These are phyloP conservation scores for Candida railenensis DNA, from an alignment of 805 yeast genomes.

Conservation along the genomic window DNA sequence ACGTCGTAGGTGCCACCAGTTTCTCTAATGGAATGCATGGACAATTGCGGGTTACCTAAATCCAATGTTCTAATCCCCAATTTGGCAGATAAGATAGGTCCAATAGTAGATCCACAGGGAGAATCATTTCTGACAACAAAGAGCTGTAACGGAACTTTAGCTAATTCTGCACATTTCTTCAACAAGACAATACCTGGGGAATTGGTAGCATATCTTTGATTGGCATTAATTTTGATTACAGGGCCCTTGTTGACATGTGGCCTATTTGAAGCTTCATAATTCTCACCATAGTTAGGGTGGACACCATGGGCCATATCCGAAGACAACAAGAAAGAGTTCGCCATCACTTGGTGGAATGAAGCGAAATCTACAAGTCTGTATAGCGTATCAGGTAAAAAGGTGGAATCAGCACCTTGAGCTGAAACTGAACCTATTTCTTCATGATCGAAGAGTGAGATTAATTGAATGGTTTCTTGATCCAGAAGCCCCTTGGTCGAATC, in stretches of 20 bases:
- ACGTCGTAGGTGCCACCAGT: slow-evolving; percentile 83
- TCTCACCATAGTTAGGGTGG: slow-evolving; percentile 83
- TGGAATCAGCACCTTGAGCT: slow-evolving; percentile 96
- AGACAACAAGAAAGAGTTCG: slow-evolving; percentile 83
- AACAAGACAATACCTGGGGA: slow-evolving; percentile 82
- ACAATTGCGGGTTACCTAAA: slow-evolving; percentile 85
- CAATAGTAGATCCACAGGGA: slow-evolving; percentile 95
- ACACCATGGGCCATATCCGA: slow-evolving; percentile 98
- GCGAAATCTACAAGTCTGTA: slow-evolving; percentile 49
- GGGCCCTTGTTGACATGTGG: slow-evolving; percentile 89
- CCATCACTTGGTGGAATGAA: slow-evolving; percentile 52
- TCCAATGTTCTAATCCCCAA: slow-evolving; percentile 87
- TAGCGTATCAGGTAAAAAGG: slow-evolving; percentile 78
- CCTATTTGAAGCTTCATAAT: slow-evolving; percentile 74
- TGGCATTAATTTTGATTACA: slow-evolving; percentile 89
- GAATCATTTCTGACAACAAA: slow-evolving; percentile 93
- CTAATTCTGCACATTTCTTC: slow-evolving; percentile 65
- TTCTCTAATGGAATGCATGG: slow-evolving; percentile 94
- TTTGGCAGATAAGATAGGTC: slow-evolving; percentile 87
- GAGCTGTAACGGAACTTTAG: slow-evolving; percentile 79
- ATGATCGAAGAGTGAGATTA: slow-evolving; percentile 88
- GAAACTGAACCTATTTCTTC: slow-evolving; percentile 94
- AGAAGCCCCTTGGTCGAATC: slow-evolving; percentile 47
- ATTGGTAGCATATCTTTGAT: slow-evolving; percentile 93
- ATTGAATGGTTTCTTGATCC: slow-evolving; percentile 57